Evolutionary conservation across 1,139 yeast genomes (phyloP).

Genomic region (Candida pseudoviswanathii): DNA sequence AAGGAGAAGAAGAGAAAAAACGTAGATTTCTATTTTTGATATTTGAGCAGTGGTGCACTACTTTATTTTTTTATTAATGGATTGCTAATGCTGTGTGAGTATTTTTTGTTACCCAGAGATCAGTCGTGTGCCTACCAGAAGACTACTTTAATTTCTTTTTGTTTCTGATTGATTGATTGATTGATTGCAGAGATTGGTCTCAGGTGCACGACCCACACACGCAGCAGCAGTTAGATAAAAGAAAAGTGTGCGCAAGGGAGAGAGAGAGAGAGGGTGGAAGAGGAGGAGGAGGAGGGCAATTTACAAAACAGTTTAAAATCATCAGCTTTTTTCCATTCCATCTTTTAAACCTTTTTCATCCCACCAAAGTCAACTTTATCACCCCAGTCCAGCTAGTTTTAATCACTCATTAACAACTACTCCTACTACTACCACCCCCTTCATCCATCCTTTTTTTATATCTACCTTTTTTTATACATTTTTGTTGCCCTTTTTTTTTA

Average conservation of each 20-base stretch:
- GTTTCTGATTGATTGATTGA: no score
- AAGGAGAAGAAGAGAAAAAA: neutral
- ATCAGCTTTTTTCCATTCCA: neutral
- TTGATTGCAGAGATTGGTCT: no score
- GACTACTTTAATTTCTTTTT: neutral
- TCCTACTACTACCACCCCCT: neutral
- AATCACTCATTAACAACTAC: neutral
- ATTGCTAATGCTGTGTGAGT: neutral
- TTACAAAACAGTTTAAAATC: neutral
- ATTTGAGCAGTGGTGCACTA: neutral
- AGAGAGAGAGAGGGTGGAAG: neutral
- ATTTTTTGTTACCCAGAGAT: no score
- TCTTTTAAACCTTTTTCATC: neutral
- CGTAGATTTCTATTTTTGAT: neutral
- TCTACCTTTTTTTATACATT: neutral
- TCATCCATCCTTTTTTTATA: neutral
- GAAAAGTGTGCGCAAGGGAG: neutral
- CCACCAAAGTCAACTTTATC: neutral
- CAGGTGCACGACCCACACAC: neutral
- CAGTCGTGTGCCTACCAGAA: no score
- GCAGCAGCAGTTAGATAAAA: no score
- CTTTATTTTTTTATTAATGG: neutral
- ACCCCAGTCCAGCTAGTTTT: constrained; percentile 1
- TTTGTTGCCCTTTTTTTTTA: neutral
- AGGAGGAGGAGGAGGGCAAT: neutral